Conservation (phyloP, 2,329 filamentous ascomycete genomes). For the Fusarium chuoi region DNA sequence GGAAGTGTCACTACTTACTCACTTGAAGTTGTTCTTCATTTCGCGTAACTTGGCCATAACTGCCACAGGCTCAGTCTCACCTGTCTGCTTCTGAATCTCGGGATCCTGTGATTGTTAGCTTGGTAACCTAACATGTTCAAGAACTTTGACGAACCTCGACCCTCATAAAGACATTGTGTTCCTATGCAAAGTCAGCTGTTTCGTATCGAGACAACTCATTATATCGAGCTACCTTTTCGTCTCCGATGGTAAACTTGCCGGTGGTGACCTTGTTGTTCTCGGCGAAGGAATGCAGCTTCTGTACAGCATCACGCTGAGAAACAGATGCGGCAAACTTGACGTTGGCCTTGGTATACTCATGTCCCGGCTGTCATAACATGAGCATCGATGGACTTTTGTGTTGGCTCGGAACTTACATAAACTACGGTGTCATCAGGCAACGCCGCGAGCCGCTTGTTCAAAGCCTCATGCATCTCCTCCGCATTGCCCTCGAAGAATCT, state of each 20-base stretch:
- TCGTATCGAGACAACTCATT: background rate
- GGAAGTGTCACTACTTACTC: constrained; percentile 53
- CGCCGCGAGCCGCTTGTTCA: constrained; percentile 84
- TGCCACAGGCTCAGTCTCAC: constrained; percentile 80
- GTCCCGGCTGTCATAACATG: constrained; percentile 73
- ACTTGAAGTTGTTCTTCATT: constrained; percentile 85
- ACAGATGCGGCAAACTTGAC: constrained; percentile 88
- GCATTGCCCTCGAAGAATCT: constrained; percentile 95
- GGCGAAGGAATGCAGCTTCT: constrained; percentile 80
- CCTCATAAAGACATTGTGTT: constrained; percentile 98
- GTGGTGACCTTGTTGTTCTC: constrained; percentile 87
- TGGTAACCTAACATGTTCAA: background rate
- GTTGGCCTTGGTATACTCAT: constrained; percentile 98
- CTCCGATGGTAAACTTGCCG: constrained; percentile 94
- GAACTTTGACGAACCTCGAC: constrained; percentile 68
- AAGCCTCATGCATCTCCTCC: constrained; percentile 89
- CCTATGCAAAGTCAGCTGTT: constrained; percentile 56
- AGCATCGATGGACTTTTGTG: background rate
- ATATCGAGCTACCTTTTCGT: constrained; percentile 79
- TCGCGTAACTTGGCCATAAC: constrained; percentile 89
- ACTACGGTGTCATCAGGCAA: constrained; percentile 92
- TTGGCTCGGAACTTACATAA: constrained; percentile 69
- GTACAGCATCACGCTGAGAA: constrained; percentile 77
- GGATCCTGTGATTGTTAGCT: constrained; percentile 68
- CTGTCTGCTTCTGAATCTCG: constrained; percentile 83